Evolutionary conservation across 2,329 filamentous ascomycete genomes (phyloP), one percentile per base, ranked within the genome.

Genomic region (Neurospora crassa): DNA sequence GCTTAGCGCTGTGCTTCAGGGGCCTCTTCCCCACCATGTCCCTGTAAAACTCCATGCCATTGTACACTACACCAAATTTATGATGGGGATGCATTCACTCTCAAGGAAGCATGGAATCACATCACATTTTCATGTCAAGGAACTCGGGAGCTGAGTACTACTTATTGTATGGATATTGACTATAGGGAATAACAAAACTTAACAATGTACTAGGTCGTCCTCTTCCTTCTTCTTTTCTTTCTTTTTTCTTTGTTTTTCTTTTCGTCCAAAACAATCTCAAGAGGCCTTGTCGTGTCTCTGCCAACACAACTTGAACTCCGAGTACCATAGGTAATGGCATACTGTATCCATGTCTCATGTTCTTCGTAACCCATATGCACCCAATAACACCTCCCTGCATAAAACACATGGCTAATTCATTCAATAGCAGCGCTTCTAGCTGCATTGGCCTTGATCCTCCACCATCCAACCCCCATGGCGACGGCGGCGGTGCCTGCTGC

Each of bases 381-480:
- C 53, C 53, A 34, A 34, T 63, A 34, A 63, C 53, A 63, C 53
- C 29, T 63, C 53, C 53, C 29, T 63, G 53, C 53, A 63, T 63
- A 18, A 63, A 63, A 63, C 53, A 63, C 24, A 63, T 63, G 53
- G 53, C 53, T 63, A n/a, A 63, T 8, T 63, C 29, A 63, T 63
- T 63, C 53, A 59, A 24, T 24, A 2, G 20, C 47, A 59, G 47
- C 47, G 53, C 24, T 37, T 29, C 53, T 37, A 63, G 53, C 53
- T 37, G 53, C 24, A 16, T 63, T 63, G 53, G 53, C 14, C 29
- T 63, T 34, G 24, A 71, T 40, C 34, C 70, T 73, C 73, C 73
- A 74, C 68, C 68, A 74, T 20, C 71, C 70, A 24, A 74, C 41
- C n/a, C 71, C 73, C 67, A 73, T 70, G 20, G 74, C 40, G 16